Percentiles rank a stretch among this genome's conserved stretches.
Evolutionary conservation across 331 rosid species (phyloP).

Genomic region (Pyracantha coccinea): DNA sequence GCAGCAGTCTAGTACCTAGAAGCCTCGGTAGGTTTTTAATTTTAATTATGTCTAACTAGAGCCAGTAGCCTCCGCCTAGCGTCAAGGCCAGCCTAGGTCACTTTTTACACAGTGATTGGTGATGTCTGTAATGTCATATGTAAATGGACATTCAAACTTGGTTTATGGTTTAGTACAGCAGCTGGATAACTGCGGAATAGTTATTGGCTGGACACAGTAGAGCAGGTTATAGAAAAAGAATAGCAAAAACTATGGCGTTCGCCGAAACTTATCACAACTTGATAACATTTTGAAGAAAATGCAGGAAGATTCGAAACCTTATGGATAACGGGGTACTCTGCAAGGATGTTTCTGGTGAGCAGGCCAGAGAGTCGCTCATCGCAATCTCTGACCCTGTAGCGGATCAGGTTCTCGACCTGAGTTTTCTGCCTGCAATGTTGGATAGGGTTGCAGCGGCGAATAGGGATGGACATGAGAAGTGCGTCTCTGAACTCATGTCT

Average conservation of each 20-base stretch:
- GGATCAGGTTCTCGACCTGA: slow-evolving; percentile 26
- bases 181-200: neutral
- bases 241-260: neutral
- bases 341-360: slow-evolving; percentile 31
- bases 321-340: slow-evolving; percentile 49
- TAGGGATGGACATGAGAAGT: slow-evolving; percentile 32
- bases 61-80: no score
- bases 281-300: neutral
- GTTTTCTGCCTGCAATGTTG: slow-evolving; percentile 5
- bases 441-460: slow-evolving; percentile 21
- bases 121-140: no score
- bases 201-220: no score
- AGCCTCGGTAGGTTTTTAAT: no score
- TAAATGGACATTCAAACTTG: neutral
- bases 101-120: no score
- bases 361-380: slow-evolving; percentile 56
- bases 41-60: no score
- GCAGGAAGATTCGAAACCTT: slow-evolving; percentile 41
- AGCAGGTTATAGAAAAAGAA: neutral
- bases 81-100: no score
- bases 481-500: slow-evolving; percentile 55
- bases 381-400: slow-evolving; percentile 42
- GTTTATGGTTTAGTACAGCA: neutral
- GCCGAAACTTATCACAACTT: neutral
- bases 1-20: no score